Base-by-base conservation (phyloP, 352 stramenopile species). In the Peronospora farinosa region DNA sequence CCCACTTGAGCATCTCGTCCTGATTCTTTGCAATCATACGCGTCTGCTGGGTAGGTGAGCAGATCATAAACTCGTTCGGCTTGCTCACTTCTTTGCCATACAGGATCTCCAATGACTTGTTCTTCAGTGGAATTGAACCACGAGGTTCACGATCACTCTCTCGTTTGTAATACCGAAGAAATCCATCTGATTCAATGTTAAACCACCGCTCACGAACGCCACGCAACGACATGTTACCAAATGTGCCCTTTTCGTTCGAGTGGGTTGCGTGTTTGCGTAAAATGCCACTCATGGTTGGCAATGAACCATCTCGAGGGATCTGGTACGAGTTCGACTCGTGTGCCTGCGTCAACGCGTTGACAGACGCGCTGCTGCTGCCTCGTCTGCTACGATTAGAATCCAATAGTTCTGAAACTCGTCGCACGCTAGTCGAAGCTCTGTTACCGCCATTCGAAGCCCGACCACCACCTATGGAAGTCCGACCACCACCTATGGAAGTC, bases 231-330 rank as follows among this genome's bases (percentile, higher is more conserved):
- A 92, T 88, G 49, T 88, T 88, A 13, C 74, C 76, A 23, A 92
- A 86, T 32, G 86, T 40, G 0, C 81, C 67, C 50, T 75, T 84
- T 53, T 92, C 81, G 36, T 92, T 89, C 31, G 74, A 88, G 43
- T 88, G 72, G 30, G 72, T 87, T 4, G 81, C 72, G 43, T 89
- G 77, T 44, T 92, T 92, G 47, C 81, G 78, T 36, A 92, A 54
- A 32, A 74, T 56, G 2, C 81, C 81, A 32, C 60, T 71, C 44
- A 78, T 70, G 2, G 44, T 54, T 16, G 77, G 79, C 53, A 86
- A 51, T 17, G 47, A 46, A 16, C 55, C 51, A 32, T 61, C 54
- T 40, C 51, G 63, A 11, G 48, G 36, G 1, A 49, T 33, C 15
- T 75, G 61, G 43, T 81, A 82, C 9, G 48, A 83, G 25, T 79